These are phyloP conservation scores for Raphanus sativus DNA, from an alignment of 345 rosid species.

Conservation along the genomic window DNA sequence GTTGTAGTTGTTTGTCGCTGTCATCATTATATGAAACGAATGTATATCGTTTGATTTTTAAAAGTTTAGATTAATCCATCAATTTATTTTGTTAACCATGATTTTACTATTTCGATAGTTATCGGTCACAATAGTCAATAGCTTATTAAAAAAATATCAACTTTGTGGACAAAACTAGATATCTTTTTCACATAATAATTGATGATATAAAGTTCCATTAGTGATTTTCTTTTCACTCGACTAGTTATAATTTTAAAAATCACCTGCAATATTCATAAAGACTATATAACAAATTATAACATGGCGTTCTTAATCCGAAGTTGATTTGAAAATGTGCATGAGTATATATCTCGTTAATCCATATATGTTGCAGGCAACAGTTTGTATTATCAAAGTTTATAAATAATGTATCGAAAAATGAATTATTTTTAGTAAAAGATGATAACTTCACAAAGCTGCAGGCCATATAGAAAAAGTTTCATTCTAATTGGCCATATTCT, in stretches of 20 bases:
- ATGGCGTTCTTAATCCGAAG: neutral
- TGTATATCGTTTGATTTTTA: neutral
- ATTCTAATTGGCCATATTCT: slow-evolving; percentile 4
- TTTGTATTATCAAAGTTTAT: neutral
- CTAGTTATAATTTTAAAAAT: neutral
- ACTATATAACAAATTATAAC: neutral
- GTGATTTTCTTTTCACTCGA: neutral
- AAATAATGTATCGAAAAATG: neutral
- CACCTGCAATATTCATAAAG: neutral
- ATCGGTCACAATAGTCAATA: neutral
- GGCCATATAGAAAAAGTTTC: neutral
- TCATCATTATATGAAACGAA: neutral
- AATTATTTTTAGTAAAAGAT: neutral
- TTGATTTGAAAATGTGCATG: neutral
- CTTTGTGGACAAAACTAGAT: neutral
- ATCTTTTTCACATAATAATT: neutral
- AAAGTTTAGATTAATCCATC: neutral
- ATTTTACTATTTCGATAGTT: neutral
- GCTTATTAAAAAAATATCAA: neutral
- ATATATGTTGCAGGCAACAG: neutral
- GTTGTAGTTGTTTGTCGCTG: neutral
- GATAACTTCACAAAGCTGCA: neutral
- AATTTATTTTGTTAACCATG: neutral
- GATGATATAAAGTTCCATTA: neutral
- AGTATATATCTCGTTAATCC: neutral